A percentile compares a stretch with the other conserved stretches of the same genome.
Evolutionary conservation across 306 rosid species (phyloP).

Genomic region (Quercus variabilis): DNA sequence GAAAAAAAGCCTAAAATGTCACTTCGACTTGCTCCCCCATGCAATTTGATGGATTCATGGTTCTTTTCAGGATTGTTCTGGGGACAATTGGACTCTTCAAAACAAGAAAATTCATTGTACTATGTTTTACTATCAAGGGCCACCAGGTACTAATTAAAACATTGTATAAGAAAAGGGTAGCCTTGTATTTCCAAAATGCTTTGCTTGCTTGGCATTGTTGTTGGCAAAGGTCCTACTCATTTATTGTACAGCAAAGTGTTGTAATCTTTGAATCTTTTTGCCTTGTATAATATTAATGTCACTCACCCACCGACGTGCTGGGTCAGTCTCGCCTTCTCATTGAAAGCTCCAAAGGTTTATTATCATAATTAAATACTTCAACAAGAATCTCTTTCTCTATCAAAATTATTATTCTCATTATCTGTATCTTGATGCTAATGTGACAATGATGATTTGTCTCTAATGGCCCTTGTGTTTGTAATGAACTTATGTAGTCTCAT

Average conservation of each 20-base stretch:
- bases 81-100: too few relatives aligned
- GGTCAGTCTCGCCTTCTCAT: constrained; percentile 14
- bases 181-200: background rate
- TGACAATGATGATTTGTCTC: too few relatives aligned
- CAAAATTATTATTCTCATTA: too few relatives aligned
- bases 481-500: background rate
- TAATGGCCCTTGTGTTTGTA: background rate
- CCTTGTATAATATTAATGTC: background rate
- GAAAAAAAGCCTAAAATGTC: too few relatives aligned
- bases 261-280: background rate
- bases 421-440: background rate
- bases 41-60: too few relatives aligned
- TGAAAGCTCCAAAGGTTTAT: constrained; percentile 8
- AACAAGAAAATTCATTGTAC: background rate
- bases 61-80: too few relatives aligned
- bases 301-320: background rate
- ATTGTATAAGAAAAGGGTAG: background rate
- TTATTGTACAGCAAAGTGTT: background rate
- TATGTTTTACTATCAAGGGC: background rate
- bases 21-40: too few relatives aligned
- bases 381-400: background rate
- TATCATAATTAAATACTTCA: background rate
- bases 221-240: background rate
- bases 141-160: background rate
- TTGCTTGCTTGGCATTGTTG: background rate